Conservation (phyloP, 2,329 filamentous ascomycete species). For the Hymenoscyphus repandus region DNA sequence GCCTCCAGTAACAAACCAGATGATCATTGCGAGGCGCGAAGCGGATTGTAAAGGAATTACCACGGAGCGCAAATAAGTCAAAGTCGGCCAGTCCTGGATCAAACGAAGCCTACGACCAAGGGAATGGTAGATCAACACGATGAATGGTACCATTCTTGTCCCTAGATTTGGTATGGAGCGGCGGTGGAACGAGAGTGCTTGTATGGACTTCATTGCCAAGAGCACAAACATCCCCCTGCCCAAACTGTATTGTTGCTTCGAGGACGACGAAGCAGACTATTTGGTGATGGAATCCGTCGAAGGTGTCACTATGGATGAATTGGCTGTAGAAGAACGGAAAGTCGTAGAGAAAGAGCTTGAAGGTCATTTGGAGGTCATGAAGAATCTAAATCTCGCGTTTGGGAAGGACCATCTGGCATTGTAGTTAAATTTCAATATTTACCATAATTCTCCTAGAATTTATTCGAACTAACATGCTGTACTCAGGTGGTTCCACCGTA, state of each 20-base stretch:
- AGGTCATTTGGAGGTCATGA: conserved; percentile 4
- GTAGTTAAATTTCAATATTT: background rate
- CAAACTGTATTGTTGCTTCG: conserved; percentile 10
- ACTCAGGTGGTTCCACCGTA: background rate
- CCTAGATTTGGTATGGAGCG: conserved; percentile 4
- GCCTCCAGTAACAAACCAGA: conserved; percentile 5
- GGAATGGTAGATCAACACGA: conserved; percentile 15
- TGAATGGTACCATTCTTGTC: conserved; percentile 1
- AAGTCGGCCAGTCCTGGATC: conserved; percentile 13
- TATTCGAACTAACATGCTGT: background rate
- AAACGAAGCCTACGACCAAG: conserved; percentile 18
- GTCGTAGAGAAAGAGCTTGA: conserved; percentile 15
- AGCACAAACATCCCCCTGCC: conserved; percentile 11
- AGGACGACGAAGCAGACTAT: conserved; percentile 11
- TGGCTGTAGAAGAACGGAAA: conserved; percentile 4
- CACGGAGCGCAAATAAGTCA: conserved; percentile 20
- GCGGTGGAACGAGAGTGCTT: conserved; percentile 1
- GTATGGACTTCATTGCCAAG: conserved; percentile 1
- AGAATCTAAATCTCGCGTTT: conserved; percentile 4
- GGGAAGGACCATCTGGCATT: conserved; percentile 2
- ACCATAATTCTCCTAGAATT: background rate
- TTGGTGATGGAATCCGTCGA: conserved; percentile 8
- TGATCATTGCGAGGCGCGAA: conserved; percentile 9
- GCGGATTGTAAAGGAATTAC: conserved; percentile 18
- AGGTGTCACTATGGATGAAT: conserved; percentile 3